A percentile compares a stretch with the other conserved stretches of the same genome.
Conservation (phyloP, 176 grass and related monocot genomes). For the Elaeis guineensis region DNA sequence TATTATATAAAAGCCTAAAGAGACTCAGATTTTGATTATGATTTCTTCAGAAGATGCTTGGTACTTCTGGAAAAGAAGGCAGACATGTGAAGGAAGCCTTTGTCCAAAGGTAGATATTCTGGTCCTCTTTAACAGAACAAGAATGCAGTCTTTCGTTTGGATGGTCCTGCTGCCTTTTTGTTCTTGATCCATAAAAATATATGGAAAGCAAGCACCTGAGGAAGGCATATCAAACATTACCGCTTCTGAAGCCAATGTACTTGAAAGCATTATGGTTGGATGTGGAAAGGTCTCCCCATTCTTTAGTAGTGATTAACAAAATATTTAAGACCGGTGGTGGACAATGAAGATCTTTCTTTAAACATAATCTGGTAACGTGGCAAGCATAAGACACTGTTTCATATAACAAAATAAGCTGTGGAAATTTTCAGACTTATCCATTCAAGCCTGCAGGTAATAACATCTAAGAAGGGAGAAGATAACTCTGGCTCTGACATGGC, state of each 20-base stretch:
- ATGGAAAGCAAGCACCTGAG: background rate
- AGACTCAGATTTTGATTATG: too few species aligned
- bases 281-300: conserved; percentile 23
- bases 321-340: background rate
- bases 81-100: too few species aligned
- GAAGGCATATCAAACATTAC: background rate
- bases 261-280: conserved; percentile 27
- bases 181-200: conserved; percentile 11
- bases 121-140: conserved; percentile 24
- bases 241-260: background rate
- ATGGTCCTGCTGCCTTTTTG: conserved; percentile 33
- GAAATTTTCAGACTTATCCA: too few species aligned
- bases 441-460: too few species aligned
- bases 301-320: background rate
- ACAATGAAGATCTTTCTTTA: conserved; percentile 7
- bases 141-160: conserved; percentile 20
- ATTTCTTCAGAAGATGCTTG: too few species aligned
- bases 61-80: too few species aligned
- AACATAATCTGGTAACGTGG: conserved; percentile 4
- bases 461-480: too few species aligned
- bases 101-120: too few species aligned
- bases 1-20: too few species aligned
- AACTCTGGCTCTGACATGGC: too few species aligned
- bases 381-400: background rate
- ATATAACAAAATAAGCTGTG: too few species aligned